Base-by-base conservation (phyloP, 345 rosid genomes). In the Reutealis trisperma region DNA sequence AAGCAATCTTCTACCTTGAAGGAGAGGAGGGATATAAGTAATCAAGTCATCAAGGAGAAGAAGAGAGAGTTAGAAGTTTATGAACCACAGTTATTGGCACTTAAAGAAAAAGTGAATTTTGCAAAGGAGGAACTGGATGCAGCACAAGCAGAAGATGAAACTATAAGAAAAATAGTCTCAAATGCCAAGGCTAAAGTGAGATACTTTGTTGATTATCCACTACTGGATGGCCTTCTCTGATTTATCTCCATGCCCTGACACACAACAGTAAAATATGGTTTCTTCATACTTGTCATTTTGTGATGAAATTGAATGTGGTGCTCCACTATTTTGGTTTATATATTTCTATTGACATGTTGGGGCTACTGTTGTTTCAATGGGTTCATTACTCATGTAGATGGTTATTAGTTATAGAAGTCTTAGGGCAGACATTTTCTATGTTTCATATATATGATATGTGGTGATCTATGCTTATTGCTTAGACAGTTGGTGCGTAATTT, bases 1-100 rank as follows among this genome's bases (percentile, higher is more conserved):
- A 60, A 58, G 54, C 21, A 76, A 24, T 25, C 63, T 41, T 59
- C 79, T 0, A 47, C 18, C 14, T 45, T 77, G 74, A 77, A 70
- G 72, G 74, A 61, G 41, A 27, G 7, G 14, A 54, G 11, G 68
- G 24, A 55, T 13, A 32, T 9, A 69, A 8, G 6, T 12, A 1
- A 60, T 70, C 8, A 70, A 59, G 25, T 25, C 34, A 60, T 69
- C 24, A 45, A 69, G 15, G 59, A 58, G 49, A 47, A 44, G 69
- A 61, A 45, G 74, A 32, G 18, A 60, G 12, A 30, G 27, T 59
- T 65, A 44, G 25, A 75, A 25, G 37, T 47, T 25, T 34, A 13
- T 47, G 58, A 74, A 74, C 18, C 69, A 27, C 27, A 74, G 60
- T 18, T 70, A 22, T 32, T 30, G 21, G 59, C 30, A 59, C 51